These are phyloP conservation scores for Vachellia pachyceras DNA, from an alignment of 306 rosid genomes.

Conservation along the genomic window DNA sequence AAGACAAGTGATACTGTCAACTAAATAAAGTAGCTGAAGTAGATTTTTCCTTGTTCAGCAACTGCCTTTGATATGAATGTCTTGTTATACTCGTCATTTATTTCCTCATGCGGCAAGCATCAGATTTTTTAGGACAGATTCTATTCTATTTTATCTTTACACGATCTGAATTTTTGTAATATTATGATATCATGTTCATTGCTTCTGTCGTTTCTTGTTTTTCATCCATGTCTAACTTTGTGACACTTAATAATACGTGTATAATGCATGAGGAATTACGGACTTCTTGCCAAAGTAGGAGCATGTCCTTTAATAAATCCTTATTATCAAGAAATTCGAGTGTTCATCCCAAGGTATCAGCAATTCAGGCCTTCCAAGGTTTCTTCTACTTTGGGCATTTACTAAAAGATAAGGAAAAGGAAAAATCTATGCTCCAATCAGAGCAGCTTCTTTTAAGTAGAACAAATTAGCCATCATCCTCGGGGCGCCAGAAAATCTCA, in stretches of 20 bases:
- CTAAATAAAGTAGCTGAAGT: constrained; percentile 35
- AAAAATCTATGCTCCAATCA: not conserved
- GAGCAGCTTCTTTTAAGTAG: constrained; percentile 21
- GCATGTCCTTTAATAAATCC: constrained; percentile 4
- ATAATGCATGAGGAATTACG: constrained; percentile 21
- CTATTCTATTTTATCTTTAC: constrained; percentile 31
- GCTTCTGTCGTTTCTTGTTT: not conserved
- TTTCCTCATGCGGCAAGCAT: constrained; percentile 33
- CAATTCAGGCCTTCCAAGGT: constrained; percentile 18
- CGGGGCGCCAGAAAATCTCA: constrained; percentile 40
- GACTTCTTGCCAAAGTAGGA: constrained; percentile 24
- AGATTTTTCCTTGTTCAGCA: constrained; percentile 40
- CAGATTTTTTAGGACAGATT: constrained; percentile 30
- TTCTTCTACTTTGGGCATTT: not conserved
- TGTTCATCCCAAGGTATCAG: not conserved
- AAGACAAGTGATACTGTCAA: constrained; percentile 48
- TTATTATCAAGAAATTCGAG: constrained; percentile 28
- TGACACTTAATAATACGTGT: not conserved
- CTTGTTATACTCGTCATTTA: constrained; percentile 14
- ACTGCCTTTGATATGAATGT: constrained; percentile 37
- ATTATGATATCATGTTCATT: not conserved
- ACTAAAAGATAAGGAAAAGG: not conserved
- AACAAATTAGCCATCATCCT: constrained; percentile 8
- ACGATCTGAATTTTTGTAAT: constrained; percentile 36
- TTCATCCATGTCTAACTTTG: not conserved